Conservation (phyloP, 495 filamentous ascomycete species). For the Aspergillus coremiiformis region DNA sequence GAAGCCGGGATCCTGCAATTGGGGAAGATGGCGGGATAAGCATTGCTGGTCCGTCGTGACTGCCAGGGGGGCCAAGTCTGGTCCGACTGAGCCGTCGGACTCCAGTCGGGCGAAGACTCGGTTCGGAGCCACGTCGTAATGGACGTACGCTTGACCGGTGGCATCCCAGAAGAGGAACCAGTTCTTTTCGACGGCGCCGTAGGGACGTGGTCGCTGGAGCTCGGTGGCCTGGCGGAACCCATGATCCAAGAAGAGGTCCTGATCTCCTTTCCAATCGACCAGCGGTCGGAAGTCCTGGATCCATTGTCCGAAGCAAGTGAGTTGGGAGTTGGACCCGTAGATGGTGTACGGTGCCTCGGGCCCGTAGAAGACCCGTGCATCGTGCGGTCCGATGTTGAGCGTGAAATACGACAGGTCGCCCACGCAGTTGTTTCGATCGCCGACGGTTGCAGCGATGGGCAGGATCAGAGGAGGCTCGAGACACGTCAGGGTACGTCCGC, state of each 20-base stretch:
- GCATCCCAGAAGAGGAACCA: constrained; percentile 51
- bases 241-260: constrained; percentile 8
- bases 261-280: constrained; percentile 29
- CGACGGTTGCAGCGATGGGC: constrained; percentile 34
- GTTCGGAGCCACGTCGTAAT: constrained; percentile 41
- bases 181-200: constrained; percentile 44
- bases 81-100: constrained; percentile 32
- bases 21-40: constrained; percentile 34
- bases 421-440: constrained; percentile 28
- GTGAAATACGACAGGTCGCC: constrained; percentile 27
- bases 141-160: constrained; percentile 34
- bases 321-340: constrained; percentile 43
- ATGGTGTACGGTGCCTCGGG: constrained; percentile 36
- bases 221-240: constrained; percentile 36
- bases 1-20: constrained; percentile 9
- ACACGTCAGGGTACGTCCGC: constrained; percentile 30
- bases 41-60: constrained; percentile 30
- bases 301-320: constrained; percentile 47
- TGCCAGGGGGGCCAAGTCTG: constrained; percentile 28
- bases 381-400: constrained; percentile 41
- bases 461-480: constrained; percentile 27
- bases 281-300: constrained; percentile 43
- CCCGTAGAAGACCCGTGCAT: constrained; percentile 48
- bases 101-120: constrained; percentile 39
- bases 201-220: constrained; percentile 37